Base-by-base conservation (phyloP, 2,329 filamentous ascomycete genomes). In the Alternaria dauci region DNA sequence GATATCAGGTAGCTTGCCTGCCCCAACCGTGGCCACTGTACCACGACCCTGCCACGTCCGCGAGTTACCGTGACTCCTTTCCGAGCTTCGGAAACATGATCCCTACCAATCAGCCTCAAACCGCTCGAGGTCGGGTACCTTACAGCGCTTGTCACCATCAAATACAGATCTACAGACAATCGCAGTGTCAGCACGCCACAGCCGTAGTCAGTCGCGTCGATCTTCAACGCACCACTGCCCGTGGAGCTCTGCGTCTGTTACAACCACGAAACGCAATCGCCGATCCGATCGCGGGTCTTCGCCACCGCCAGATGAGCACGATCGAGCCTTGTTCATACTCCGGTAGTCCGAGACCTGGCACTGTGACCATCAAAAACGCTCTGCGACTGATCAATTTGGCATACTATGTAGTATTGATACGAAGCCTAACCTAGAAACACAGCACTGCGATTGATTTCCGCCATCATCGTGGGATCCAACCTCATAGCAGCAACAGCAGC, bases 161-260 rank as follows among this genome's bases (percentile, higher is more conserved):
- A 36, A 26, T n/a, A 26, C 11, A 16, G 58, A 60, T 60, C 52
- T 52, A 30, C 58, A 38, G 41, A 26, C 41, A 52, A 55, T 38
- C 47, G 11, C 36, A 43, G 43, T 42, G 16, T 42, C 36, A 36
- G 48, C 53, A 30, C 54, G 47, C 57, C 53, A 52, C 58, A 57
- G 36, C 46, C 47, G 42, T 44, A 16, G 34, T 36, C 34, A 47
- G 28, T 36, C 26, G 38, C 34, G 8, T 18, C 14, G 20, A 39
- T 25, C 41, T 47, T 38, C 28, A 9, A 46, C 18, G 14, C 47
- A 57, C 53, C 18, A 30, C 28, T 48, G 43, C 20, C 44, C 18
- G 34, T 28, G 43, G 11, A 23, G 12, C 34, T 36, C 2, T 18
- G 16, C 30, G 6, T 25, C 2, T 28, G n/a, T 11, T 26, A 38